These are phyloP conservation scores for Trichoderma oligosporum DNA, from an alignment of 2,329 filamentous ascomycete species.

Conservation along the genomic window DNA sequence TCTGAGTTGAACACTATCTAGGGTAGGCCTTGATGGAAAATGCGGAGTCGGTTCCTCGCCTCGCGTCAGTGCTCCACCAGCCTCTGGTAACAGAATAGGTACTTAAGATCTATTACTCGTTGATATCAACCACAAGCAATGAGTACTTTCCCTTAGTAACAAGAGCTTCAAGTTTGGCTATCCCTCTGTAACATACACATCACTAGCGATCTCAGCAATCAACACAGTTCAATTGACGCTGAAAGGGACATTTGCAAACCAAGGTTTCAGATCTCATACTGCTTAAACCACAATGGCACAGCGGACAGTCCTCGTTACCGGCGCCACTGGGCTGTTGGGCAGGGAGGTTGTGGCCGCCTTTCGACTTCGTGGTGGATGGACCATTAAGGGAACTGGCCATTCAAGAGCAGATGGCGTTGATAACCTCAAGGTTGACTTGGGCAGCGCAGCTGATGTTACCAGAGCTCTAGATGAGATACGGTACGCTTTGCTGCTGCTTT, in stretches of 20 bases:
- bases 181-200: background rate
- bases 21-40: background rate
- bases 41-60: constrained; percentile 12
- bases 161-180: no score
- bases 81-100: background rate
- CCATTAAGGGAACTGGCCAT: constrained; percentile 68
- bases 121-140: background rate
- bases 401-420: constrained; percentile 68
- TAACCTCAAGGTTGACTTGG: constrained; percentile 58
- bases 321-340: constrained; percentile 79
- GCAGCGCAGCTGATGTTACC: constrained; percentile 44
- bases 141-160: no score
- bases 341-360: constrained; percentile 73
- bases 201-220: background rate
- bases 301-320: constrained; percentile 68
- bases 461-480: constrained; percentile 50
- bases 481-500: constrained; percentile 38
- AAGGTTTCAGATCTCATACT: background rate
- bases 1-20: no score
- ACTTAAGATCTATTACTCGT: background rate
- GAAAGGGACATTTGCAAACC: background rate
- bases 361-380: constrained; percentile 52
- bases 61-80: constrained; percentile 17
- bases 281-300: constrained; percentile 23
- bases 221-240: background rate